Percentiles rank a stretch among this genome's conserved stretches.
phyloP scores from a whole-genome alignment of 805 yeast genomes.

The Naumovozyma dairenensis region DNA sequence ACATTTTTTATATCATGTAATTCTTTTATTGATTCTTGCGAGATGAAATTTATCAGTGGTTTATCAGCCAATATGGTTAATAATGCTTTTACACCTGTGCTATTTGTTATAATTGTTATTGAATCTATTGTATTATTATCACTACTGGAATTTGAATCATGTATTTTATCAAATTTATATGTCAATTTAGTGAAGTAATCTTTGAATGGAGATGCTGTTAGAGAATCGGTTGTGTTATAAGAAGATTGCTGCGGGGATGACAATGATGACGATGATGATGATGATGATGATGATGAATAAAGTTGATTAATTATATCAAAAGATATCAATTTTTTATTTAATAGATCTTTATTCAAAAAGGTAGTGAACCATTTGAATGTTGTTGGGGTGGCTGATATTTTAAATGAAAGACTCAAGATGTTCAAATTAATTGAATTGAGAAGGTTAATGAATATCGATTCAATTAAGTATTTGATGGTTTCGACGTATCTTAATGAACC shows the following conservation, averaged over 20 bases:
- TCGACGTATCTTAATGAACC: constrained; percentile 29
- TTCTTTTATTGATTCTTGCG: constrained; percentile 24
- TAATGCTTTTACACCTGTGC: constrained; percentile 28
- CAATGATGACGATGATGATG: background rate
- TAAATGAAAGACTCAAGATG: constrained; percentile 13
- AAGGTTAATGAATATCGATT: constrained; percentile 15
- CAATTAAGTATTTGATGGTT: constrained; percentile 25
- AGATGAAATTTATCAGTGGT: constrained; percentile 23
- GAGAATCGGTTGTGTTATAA: background rate
- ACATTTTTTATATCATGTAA: constrained; percentile 12
- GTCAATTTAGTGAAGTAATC: constrained; percentile 24
- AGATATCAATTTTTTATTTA: constrained; percentile 11
- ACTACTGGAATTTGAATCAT: background rate
- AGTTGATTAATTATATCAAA: constrained; percentile 15
- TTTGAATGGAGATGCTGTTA: constrained; percentile 25
- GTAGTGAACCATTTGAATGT: constrained; percentile 27
- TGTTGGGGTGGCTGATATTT: constrained; percentile 21
- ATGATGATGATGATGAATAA: constrained; percentile 1
- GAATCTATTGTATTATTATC: constrained; percentile 11
- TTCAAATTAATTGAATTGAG: constrained; percentile 1
- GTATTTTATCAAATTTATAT: constrained; percentile 15
- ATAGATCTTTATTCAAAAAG: constrained; percentile 15
- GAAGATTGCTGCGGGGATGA: background rate
- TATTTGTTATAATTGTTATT: constrained; percentile 24
- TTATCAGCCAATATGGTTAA: constrained; percentile 27